Percentiles rank a stretch among this genome's conserved stretches.
Evolutionary conservation across 495 filamentous ascomycete species (phyloP).

Genomic region (Astrothelium macrocarpum): DNA sequence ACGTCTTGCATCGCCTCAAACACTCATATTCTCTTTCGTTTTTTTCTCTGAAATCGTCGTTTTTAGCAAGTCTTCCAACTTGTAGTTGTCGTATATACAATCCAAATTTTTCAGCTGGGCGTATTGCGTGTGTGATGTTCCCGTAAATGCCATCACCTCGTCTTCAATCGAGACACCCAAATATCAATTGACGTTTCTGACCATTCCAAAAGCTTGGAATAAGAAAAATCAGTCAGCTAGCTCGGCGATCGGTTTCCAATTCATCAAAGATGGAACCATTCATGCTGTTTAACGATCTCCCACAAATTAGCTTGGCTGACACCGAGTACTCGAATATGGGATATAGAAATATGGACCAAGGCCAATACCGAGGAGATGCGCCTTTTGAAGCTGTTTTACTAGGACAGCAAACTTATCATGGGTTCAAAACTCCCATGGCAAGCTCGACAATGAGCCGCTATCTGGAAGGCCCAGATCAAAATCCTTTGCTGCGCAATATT

Average conservation of each 20-base stretch:
- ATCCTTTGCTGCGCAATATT: not conserved
- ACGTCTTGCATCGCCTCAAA: not conserved
- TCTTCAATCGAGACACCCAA: not conserved
- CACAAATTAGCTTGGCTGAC: not conserved
- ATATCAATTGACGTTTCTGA: not conserved
- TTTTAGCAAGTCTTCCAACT: not conserved
- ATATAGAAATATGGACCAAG: not conserved
- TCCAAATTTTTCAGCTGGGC: not conserved
- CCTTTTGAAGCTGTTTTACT: not conserved
- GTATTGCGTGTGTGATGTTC: not conserved
- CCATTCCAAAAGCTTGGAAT: not conserved
- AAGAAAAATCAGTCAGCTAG: not conserved
- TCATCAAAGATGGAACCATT: not conserved
- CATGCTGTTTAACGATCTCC: constrained; percentile 7
- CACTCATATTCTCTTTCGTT: not conserved
- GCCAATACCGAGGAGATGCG: not conserved
- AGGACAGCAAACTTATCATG: not conserved
- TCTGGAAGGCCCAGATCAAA: not conserved
- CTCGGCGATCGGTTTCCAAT: not conserved
- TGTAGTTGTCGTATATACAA: not conserved
- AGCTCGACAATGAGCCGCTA: constrained; percentile 1
- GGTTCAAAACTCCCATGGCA: not conserved
- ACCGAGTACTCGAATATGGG: not conserved
- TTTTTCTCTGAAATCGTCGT: not conserved
- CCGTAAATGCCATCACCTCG: no score